These are phyloP conservation scores for Macadamia integrifolia DNA, from an alignment of 164 flowering plant species.

Conservation along the genomic window DNA sequence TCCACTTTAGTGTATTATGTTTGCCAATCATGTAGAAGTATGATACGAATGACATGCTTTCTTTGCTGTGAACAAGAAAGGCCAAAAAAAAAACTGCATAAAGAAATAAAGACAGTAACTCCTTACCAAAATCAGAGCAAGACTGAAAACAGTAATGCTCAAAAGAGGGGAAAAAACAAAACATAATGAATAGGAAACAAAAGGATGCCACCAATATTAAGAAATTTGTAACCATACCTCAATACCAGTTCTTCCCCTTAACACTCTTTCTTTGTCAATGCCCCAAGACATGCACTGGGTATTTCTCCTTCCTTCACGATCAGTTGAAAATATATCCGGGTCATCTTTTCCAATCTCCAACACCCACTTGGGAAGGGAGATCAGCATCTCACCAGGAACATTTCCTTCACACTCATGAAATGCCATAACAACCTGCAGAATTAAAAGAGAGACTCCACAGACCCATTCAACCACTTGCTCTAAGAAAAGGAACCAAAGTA, in stretches of 20 bases:
- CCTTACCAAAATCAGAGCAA: too few species aligned
- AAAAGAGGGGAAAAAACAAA: background rate
- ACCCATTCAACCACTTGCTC: conserved; percentile 5
- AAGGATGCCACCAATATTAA: background rate
- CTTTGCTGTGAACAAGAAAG: too few species aligned
- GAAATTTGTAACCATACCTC: conserved; percentile 44
- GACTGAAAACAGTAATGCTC: background rate
- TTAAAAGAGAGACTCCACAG: background rate
- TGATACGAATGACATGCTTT: too few species aligned
- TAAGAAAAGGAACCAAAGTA: conserved; percentile 1
- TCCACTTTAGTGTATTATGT: too few species aligned
- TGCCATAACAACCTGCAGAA: conserved; percentile 75
- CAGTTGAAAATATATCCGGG: conserved; percentile 81
- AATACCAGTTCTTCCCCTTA: conserved; percentile 76
- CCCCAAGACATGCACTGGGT: conserved; percentile 85
- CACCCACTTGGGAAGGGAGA: conserved; percentile 85
- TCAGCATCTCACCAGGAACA: conserved; percentile 42
- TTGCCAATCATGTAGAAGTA: too few species aligned
- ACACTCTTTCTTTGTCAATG: conserved; percentile 73
- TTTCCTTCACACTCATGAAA: conserved; percentile 77
- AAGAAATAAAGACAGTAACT: too few species aligned
- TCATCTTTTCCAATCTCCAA: conserved; percentile 73
- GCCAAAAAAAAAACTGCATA: too few species aligned
- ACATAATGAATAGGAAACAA: background rate
- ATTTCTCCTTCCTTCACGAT: conserved; percentile 77